These are phyloP conservation scores for Dothistroma septosporum DNA, from an alignment of 2,329 filamentous ascomycete genomes.

Conservation along the genomic window DNA sequence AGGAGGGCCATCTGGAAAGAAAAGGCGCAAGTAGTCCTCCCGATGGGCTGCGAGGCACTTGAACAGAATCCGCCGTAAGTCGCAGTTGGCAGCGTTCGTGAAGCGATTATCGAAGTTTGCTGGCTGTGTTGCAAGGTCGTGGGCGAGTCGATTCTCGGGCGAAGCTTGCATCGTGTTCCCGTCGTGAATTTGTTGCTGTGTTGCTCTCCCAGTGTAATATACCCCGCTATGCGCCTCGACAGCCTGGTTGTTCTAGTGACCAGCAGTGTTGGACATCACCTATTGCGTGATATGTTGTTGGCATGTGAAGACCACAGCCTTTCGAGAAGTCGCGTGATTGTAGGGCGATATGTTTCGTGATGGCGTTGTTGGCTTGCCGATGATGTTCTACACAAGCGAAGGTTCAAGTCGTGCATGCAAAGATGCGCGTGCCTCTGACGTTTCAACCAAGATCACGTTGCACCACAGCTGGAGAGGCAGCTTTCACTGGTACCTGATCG, in stretches of 20 bases:
- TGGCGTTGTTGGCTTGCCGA: background rate
- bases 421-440: constrained; percentile 1
- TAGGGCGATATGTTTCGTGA: background rate
- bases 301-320: background rate
- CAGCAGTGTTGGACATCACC: background rate
- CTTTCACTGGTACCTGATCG: background rate
- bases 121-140: constrained; percentile 75
- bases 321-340: background rate
- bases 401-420: constrained; percentile 4
- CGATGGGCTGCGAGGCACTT: constrained; percentile 76
- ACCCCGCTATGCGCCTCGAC: background rate
- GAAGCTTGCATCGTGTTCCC: constrained; percentile 25
- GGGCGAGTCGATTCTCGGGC: constrained; percentile 71
- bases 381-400: constrained; percentile 9
- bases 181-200: constrained; percentile 1
- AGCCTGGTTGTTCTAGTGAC: background rate
- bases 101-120: constrained; percentile 71
- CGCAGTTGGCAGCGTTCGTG: constrained; percentile 62
- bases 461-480: background rate
- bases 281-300: background rate
- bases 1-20: constrained; percentile 70
- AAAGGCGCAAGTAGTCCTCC: constrained; percentile 66
- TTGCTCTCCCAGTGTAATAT: background rate
- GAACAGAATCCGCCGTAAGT: constrained; percentile 77
- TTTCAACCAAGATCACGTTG: background rate